Evolutionary conservation across 306 rosid species (phyloP).

Genomic region (Fragaria vesca): DNA sequence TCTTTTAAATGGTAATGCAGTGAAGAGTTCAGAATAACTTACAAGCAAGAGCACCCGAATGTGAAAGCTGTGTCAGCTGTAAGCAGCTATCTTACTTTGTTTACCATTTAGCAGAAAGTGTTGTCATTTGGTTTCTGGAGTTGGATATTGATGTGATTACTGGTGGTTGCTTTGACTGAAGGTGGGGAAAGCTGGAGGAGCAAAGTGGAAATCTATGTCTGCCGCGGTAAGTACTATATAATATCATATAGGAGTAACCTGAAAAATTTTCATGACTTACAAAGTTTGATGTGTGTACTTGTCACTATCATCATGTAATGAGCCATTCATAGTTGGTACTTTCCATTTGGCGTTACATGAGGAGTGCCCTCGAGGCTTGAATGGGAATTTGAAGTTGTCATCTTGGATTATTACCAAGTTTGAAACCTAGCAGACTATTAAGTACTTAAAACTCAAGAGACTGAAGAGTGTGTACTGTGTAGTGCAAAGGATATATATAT

Average conservation of each 20-base stretch:
- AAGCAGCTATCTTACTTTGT: slow-evolving; percentile 16
- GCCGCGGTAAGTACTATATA: slow-evolving; percentile 18
- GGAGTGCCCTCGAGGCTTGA: not conserved
- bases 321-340: not conserved
- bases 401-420: not conserved
- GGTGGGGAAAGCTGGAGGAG: slow-evolving; percentile 43
- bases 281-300: not conserved
- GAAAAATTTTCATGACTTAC: slow-evolving; percentile 2
- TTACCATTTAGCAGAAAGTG: not conserved
- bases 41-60: slow-evolving; percentile 36
- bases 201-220: slow-evolving; percentile 38
- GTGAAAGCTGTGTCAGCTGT: slow-evolving; percentile 41
- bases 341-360: not conserved
- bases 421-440: slow-evolving; percentile 5
- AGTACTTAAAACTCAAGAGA: not conserved
- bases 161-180: slow-evolving; percentile 22
- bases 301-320: not conserved
- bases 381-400: slow-evolving; percentile 20
- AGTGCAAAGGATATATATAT: not conserved
- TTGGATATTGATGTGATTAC: slow-evolving; percentile 18
- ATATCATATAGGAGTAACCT: not conserved
- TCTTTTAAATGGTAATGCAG: slow-evolving; percentile 12
- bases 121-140: slow-evolving; percentile 7
- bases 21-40: slow-evolving; percentile 34
- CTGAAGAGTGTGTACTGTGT: not conserved